Evolutionary conservation across 768 basidiomycete species (phyloP).

Genomic region (Tremella mesenterica): DNA sequence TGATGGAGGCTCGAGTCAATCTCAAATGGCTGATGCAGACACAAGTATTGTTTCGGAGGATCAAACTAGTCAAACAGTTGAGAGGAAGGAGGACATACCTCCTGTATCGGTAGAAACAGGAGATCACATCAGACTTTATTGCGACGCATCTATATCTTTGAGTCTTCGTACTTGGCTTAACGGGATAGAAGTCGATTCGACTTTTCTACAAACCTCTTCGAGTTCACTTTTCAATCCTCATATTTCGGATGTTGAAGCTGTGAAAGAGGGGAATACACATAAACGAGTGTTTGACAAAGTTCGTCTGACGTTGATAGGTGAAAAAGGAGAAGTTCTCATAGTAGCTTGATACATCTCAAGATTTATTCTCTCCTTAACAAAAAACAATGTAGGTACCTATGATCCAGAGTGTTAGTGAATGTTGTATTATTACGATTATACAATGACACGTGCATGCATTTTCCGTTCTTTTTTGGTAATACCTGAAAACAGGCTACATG

Average conservation of each 20-base stretch:
- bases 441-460: too few species aligned
- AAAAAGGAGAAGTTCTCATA: conserved; percentile 32
- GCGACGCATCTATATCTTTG: conserved; percentile 20
- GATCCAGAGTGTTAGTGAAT: too few species aligned
- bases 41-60: not conserved
- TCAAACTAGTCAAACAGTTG: not conserved
- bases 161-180: conserved; percentile 26
- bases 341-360: conserved; percentile 25
- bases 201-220: not conserved
- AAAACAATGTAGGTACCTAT: too few species aligned
- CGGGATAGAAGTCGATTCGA: conserved; percentile 12
- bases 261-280: not conserved
- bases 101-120: conserved; percentile 21
- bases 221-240: not conserved
- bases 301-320: conserved; percentile 26
- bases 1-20: too few species aligned
- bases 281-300: conserved; percentile 19
- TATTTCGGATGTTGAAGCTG: not conserved
- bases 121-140: conserved; percentile 36
- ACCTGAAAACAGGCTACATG: too few species aligned
- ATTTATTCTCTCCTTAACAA: not conserved
- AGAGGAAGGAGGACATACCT: not conserved
- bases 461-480: too few species aligned
- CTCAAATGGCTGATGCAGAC: too few species aligned
- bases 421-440: too few species aligned